Conservation (phyloP, 2,329 filamentous ascomycete genomes). For the Graphilbum fragrans region DNA sequence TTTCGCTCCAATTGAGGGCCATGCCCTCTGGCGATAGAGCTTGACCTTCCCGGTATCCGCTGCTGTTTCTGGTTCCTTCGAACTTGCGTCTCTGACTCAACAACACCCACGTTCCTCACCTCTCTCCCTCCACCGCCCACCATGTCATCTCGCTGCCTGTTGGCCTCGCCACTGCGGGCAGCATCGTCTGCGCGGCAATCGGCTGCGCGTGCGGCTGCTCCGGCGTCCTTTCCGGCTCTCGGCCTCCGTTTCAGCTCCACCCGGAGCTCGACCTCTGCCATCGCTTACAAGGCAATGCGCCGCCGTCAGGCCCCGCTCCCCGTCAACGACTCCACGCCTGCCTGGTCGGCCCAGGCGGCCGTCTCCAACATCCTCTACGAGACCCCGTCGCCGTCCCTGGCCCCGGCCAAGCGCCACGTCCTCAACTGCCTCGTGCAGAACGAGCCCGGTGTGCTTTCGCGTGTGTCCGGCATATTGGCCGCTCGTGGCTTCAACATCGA, state of each 20-base stretch:
- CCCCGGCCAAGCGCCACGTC: conserved; percentile 85
- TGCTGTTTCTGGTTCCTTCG: no score
- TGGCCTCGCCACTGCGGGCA: neutral
- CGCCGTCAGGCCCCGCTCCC: conserved; percentile 79
- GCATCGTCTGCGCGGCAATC: conserved; percentile 1
- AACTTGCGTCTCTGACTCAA: no score
- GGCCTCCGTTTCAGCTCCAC: conserved; percentile 18
- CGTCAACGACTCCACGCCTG: conserved; percentile 59
- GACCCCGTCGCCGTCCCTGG: conserved; percentile 72
- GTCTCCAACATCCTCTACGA: conserved; percentile 99
- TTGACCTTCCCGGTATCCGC: no score
- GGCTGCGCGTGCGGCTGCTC: no score
- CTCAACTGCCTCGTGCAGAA: conserved; percentile 99
- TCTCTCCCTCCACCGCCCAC: neutral
- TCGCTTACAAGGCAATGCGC: conserved; percentile 95
- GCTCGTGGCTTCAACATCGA: conserved; percentile 99
- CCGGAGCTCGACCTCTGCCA: conserved; percentile 74
- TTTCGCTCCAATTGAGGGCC: neutral
- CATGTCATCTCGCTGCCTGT: conserved; percentile 9
- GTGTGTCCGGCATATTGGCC: conserved; percentile 90
- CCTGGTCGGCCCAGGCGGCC: conserved; percentile 85
- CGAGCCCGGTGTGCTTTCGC: conserved; percentile 92
- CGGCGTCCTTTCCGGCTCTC: no score
- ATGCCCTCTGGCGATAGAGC: no score
- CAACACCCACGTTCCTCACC: neutral